Conservation (phyloP, 768 basidiomycete species). For the Lactifluus pinguis region DNA sequence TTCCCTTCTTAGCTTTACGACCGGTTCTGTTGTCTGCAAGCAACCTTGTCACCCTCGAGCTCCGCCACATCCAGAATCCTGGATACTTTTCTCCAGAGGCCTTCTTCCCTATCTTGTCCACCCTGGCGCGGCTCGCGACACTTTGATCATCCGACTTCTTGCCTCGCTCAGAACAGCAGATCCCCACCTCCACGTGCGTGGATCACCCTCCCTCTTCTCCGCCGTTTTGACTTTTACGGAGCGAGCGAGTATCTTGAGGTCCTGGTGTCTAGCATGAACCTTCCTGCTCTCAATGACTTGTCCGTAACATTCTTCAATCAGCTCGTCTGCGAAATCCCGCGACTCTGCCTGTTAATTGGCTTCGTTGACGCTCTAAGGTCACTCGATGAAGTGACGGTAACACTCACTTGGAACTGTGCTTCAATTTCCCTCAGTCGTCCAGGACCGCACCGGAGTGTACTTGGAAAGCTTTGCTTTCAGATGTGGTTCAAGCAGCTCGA, state of each 20-base stretch:
- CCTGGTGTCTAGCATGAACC: background rate
- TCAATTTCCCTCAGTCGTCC: background rate
- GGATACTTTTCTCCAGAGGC: background rate
- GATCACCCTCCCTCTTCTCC: background rate
- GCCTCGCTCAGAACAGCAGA: background rate
- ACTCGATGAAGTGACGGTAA: background rate
- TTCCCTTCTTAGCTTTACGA: background rate
- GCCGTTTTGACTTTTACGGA: background rate
- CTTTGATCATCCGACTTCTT: background rate
- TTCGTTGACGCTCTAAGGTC: background rate
- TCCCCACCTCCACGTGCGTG: background rate
- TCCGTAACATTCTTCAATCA: background rate
- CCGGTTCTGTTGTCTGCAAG: background rate
- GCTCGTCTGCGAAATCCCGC: background rate
- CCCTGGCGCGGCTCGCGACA: background rate
- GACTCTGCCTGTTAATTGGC: background rate
- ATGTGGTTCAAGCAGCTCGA: background rate
- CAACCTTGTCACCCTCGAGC: background rate
- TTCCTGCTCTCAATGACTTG: background rate
- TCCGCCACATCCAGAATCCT: background rate
- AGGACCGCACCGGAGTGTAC: background rate
- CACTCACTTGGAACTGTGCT: background rate
- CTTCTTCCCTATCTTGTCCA: background rate
- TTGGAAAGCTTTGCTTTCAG: background rate
- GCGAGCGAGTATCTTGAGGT: conserved; percentile 1